Evolutionary conservation across 116 monocot species (phyloP), one percentile per base, ranked within the genome.

Genomic region (Posidonia oceanica): DNA sequence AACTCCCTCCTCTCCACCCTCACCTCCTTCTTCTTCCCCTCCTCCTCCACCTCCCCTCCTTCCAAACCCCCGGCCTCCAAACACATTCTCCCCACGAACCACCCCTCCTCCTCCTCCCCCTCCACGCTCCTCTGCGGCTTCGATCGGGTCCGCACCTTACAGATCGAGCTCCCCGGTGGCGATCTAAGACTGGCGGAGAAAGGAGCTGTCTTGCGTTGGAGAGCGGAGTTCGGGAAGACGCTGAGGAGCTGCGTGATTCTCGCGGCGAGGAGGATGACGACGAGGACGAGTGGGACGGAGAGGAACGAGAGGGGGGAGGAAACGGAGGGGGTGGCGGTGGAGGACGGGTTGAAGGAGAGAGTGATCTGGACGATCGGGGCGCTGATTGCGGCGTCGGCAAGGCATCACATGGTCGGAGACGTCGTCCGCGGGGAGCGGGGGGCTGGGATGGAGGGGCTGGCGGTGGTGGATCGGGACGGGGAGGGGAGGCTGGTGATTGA

Each of bases 301-400:
- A 65, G 36, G 16, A 52, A 40, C 40, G 38, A 37, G 40, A 17
- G 66, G 20, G 29, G 5, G 37, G 72, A 41, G 54, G 74, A 41
- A 8, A 54, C 39, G 53, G 38, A 37, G 11, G 63, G 14, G 63
- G 17, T 36, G 51, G 62, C 4, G 61, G 18, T 6, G 8, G 73
- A 38, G 55, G 65, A 52, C 14, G 73, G 73, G 65, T 5, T 73
- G 39, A 73, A 65, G 73, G 73, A 73, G 73, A 52, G 64, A 14
- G 73, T 73, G 53, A 55, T 73, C 36, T 73, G 73, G 64, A 73
- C 73, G 64, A 73, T 73, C 55, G 64, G 73, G 11, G 65, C 53
- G 13, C 54, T 65, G 20, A 64, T 73, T 7, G 63, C 73, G 23
- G 63, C 64, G 39, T 73, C 73, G 55, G 63, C 64, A n/a, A 73